Conservation (phyloP, 2,329 filamentous ascomycete species). For the Claviceps digitariae region DNA sequence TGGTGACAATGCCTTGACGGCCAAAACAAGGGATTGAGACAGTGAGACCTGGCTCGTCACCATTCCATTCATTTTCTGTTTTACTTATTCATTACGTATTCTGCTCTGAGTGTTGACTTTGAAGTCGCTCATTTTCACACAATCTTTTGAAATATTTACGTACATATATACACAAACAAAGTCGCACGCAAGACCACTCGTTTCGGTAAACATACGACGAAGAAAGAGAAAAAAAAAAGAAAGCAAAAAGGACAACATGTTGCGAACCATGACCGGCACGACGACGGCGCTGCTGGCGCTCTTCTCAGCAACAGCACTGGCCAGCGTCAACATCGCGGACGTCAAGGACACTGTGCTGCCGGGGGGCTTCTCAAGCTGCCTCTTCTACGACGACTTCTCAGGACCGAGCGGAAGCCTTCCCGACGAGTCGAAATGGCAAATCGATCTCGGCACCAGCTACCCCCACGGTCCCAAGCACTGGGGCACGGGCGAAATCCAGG, state of each 20-base stretch:
- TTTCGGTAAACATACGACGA: not conserved
- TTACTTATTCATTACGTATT: no score
- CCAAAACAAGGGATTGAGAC: no score
- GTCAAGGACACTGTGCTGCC: not conserved
- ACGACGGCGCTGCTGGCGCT: not conserved
- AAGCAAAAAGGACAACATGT: not conserved
- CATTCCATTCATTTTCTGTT: not conserved
- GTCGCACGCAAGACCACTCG: not conserved
- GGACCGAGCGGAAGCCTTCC: slow-evolving; percentile 12
- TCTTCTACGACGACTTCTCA: slow-evolving; percentile 19
- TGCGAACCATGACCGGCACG: not conserved
- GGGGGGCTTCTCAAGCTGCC: slow-evolving; percentile 9
- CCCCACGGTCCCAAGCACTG: slow-evolving; percentile 27
- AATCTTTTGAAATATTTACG: no score
- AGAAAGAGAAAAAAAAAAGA: not conserved
- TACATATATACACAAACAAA: no score
- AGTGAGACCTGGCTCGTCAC: not conserved
- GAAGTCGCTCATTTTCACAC: not conserved
- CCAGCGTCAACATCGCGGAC: no score
- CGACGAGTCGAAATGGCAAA: slow-evolving; percentile 27
- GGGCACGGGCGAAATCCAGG: slow-evolving; percentile 35
- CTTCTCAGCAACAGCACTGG: not conserved
- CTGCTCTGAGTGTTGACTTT: no score
- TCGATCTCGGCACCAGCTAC: slow-evolving; percentile 31
- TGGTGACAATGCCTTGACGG: no score